Percentiles rank a stretch among this genome's conserved stretches.
Conservation (phyloP, 352 stramenopile genomes). For the Phytophthora melonis region DNA sequence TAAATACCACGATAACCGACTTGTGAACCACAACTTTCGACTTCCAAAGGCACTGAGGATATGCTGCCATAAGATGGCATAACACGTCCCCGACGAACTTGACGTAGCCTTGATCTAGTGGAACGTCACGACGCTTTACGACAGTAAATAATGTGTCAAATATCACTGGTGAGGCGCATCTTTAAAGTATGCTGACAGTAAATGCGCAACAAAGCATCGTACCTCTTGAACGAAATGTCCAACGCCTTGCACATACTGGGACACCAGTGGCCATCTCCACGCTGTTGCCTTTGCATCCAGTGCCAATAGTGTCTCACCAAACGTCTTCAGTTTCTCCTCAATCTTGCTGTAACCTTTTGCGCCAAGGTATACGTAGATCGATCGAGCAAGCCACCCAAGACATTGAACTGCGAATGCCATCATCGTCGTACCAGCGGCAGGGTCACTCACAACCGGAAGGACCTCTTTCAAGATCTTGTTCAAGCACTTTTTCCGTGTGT, state of each 20-base stretch:
- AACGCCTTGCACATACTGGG: conserved; percentile 65
- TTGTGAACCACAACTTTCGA: conserved; percentile 67
- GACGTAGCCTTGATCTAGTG: conserved; percentile 59
- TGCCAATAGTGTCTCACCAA: conserved; percentile 75
- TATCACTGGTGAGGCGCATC: conserved; percentile 13
- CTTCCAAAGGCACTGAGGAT: conserved; percentile 71
- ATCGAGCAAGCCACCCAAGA: conserved; percentile 53
- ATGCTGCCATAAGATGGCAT: conserved; percentile 70
- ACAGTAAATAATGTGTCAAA: conserved; percentile 4
- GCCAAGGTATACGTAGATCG: conserved; percentile 65
- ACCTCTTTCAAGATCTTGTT: conserved; percentile 83
- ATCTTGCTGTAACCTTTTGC: conserved; percentile 67
- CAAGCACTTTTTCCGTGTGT: conserved; percentile 68
- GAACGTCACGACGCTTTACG: conserved; percentile 32
- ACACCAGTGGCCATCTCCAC: conserved; percentile 68
- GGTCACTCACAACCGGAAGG: conserved; percentile 65
- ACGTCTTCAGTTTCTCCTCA: conserved; percentile 69
- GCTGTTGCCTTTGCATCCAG: conserved; percentile 58
- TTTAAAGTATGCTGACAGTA: neutral
- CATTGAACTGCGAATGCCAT: conserved; percentile 69
- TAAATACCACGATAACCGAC: conserved; percentile 54
- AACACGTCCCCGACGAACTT: conserved; percentile 64
- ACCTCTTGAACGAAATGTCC: conserved; percentile 67
- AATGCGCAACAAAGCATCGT: conserved; percentile 3
- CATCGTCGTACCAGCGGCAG: conserved; percentile 37